Evolutionary conservation across 2,329 filamentous ascomycete species (phyloP), one percentile per base, ranked within the genome.

Genomic region (Colletotrichum simmondsii): DNA sequence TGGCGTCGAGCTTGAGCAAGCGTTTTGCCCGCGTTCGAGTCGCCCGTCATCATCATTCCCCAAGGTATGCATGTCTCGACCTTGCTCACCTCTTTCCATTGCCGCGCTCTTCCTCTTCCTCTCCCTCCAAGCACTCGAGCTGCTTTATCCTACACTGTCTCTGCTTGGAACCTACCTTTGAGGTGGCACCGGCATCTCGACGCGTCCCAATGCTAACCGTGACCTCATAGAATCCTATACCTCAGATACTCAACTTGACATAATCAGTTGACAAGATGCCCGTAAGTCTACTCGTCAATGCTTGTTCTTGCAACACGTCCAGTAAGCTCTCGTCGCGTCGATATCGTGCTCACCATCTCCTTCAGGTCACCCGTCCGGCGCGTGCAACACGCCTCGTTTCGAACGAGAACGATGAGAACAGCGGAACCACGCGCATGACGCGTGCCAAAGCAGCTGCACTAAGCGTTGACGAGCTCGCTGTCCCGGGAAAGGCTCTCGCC

Each of bases 361-460:
- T 35, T 79, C 83, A 87, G 87, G 93, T 90, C 60, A 58, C 88
- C 87, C 93, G 94, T 84, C 87, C 90, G 81, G 87, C 91, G 79
- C 91, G 93, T 84, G 53, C 72, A 63, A 90, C 92, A 82, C 93
- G 95, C 85, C 90, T 92, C 82, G 89, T 93, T 79, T 93, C 93
- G 76, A 97, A 97, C 84, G 95, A 98, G 87, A 98, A 98, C 82
- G 96, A 98, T 83, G 97, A 98, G 87, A 97, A 98, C 83, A 90
- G 85, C 76, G 85, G 87, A 72, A 92, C 93, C 74, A 94, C 93
- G 85, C 95, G 95, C 85, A 87, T 98, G 82, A 98, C 97, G 79
- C 92, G 97, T 85, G 95, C 97, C 77, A 98, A 98, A 87, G 92
- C 95, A 65, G 94, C 95, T 71, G 93, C 93, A 60, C 88, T 90